A percentile compares a stretch with the other conserved stretches of the same genome.
These are phyloP conservation scores for Zalaria sp. DNA, from an alignment of 2,329 filamentous ascomycete genomes.

Conservation along the genomic window DNA sequence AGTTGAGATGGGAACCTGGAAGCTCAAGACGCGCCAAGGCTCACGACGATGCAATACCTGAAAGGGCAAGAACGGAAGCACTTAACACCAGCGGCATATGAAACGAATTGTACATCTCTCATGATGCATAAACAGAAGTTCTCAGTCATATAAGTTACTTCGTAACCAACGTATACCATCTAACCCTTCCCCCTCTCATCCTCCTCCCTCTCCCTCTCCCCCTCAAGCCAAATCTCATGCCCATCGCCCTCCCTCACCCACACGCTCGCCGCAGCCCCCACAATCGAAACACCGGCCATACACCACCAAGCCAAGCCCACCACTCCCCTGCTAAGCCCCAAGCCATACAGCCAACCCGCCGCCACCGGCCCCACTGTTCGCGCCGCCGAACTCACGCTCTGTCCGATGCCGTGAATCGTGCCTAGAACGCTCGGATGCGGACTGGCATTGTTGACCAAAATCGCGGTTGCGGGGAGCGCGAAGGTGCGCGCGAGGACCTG, in stretches of 20 bases:
- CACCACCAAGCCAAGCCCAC: slow-evolving; percentile 46
- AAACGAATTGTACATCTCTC: too few relatives aligned
- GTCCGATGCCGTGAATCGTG: slow-evolving; percentile 44
- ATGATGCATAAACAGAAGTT: too few relatives aligned
- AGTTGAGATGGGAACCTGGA: too few relatives aligned
- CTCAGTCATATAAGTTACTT: too few relatives aligned
- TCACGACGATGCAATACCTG: too few relatives aligned
- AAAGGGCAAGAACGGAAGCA: too few relatives aligned
- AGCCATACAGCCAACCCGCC: slow-evolving; percentile 37
- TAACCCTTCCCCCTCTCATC: neutral
- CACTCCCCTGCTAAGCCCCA: slow-evolving; percentile 37
- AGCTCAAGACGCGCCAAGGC: too few relatives aligned
- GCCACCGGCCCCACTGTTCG: slow-evolving; percentile 42
- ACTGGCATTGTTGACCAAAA: slow-evolving; percentile 46
- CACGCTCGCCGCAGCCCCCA: slow-evolving; percentile 44
- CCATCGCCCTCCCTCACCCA: slow-evolving; percentile 50
- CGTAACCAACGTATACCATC: too few relatives aligned
- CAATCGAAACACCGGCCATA: slow-evolving; percentile 36
- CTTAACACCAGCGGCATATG: too few relatives aligned
- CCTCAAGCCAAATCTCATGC: slow-evolving; percentile 42
- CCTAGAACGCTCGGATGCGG: slow-evolving; percentile 42
- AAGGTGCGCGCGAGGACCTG: slow-evolving; percentile 35
- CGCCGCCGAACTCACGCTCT: slow-evolving; percentile 38
- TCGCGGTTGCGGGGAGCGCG: slow-evolving; percentile 42
- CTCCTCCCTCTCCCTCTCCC: slow-evolving; percentile 20